phyloP scores from a whole-genome alignment of 192 early-diverging fungal species.

The Gryganskiella cystojenkinii region DNA sequence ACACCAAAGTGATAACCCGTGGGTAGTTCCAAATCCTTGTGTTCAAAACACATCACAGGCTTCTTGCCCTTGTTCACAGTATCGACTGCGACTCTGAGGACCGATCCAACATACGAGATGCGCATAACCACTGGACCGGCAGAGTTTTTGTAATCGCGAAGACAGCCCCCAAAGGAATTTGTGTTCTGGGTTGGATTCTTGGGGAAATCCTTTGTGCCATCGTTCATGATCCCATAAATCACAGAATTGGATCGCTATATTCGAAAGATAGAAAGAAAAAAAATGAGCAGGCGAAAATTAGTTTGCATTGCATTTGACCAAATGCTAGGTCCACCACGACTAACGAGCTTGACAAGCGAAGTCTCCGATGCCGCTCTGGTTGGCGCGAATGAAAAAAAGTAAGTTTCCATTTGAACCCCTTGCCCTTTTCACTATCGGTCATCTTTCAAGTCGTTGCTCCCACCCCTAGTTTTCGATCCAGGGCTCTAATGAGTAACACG shows the following conservation, averaged over 20 bases:
- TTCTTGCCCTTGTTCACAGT: slow-evolving; percentile 59
- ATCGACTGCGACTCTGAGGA: slow-evolving; percentile 65
- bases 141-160: slow-evolving; percentile 75
- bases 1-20: slow-evolving; percentile 82
- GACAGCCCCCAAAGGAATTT: slow-evolving; percentile 61
- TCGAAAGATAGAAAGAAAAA: no score
- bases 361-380: no score
- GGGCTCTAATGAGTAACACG: no score
- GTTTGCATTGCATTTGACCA: no score
- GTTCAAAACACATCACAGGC: slow-evolving; percentile 67
- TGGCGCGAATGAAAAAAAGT: no score
- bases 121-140: slow-evolving; percentile 61
- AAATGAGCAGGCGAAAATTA: no score
- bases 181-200: slow-evolving; percentile 30
- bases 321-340: no score
- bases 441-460: no score
- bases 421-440: no score
- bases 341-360: no score
- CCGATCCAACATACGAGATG: slow-evolving; percentile 70
- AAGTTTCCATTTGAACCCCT: no score
- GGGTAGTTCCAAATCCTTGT: slow-evolving; percentile 65
- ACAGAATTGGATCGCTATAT: slow-evolving; percentile 61
- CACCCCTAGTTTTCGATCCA: no score
- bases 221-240: slow-evolving; percentile 73
- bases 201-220: slow-evolving; percentile 60